phyloP scores from a whole-genome alignment of 805 yeast genomes.

The Nakazawaea ambrosiae region DNA sequence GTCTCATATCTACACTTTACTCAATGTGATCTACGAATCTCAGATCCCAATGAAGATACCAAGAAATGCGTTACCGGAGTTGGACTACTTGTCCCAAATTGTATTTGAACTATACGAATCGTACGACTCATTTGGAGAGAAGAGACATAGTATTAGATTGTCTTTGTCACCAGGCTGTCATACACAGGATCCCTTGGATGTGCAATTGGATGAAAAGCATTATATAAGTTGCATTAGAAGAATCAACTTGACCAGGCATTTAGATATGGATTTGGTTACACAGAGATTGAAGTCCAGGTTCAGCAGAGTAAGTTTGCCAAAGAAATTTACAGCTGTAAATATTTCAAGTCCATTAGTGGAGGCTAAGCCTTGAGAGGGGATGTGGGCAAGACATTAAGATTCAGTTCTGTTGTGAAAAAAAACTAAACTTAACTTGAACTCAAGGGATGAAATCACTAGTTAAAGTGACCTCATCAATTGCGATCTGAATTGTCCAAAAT shows the following conservation, averaged over 20 bases:
- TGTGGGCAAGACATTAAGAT: too few relatives aligned
- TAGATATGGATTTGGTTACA: conserved; percentile 84
- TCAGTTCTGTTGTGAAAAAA: neutral
- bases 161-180: conserved; percentile 98
- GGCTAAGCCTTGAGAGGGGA: conserved; percentile 12
- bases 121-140: conserved; percentile 58
- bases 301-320: conserved; percentile 82
- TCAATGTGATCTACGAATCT: conserved; percentile 87
- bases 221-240: conserved; percentile 95
- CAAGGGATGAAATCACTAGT: too few relatives aligned
- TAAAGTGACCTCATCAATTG: too few relatives aligned
- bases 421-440: neutral
- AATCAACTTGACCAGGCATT: conserved; percentile 81
- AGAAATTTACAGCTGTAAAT: conserved; percentile 84
- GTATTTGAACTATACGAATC: conserved; percentile 89
- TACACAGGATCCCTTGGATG: conserved; percentile 95
- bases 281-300: conserved; percentile 78
- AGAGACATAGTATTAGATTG: conserved; percentile 83
- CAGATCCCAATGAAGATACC: conserved; percentile 94
- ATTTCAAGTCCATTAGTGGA: conserved; percentile 58
- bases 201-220: conserved; percentile 92
- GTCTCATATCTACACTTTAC: conserved; percentile 88
- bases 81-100: conserved; percentile 92
- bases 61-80: conserved; percentile 91
- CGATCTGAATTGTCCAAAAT: too few relatives aligned